A percentile compares a stretch with the other conserved stretches of the same genome.
phyloP scores from a whole-genome alignment of 2,329 filamentous ascomycete species.

The Periconia sp. region DNA sequence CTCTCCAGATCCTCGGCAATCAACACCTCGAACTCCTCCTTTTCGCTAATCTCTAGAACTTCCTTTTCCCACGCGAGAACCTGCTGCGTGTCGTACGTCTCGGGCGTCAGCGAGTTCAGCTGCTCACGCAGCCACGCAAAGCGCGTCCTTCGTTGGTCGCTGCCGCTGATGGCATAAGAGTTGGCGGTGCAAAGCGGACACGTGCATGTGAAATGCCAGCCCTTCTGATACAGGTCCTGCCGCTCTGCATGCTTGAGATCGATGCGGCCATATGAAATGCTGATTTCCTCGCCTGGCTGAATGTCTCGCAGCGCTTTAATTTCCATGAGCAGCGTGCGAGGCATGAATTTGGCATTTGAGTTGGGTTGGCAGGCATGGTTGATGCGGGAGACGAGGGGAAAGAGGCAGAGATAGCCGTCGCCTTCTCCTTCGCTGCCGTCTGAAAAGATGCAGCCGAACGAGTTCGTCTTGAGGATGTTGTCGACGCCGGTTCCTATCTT shows the following conservation, averaged over 20 bases:
- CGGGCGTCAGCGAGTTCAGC: slow-evolving; percentile 18
- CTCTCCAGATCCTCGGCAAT: slow-evolving; percentile 25
- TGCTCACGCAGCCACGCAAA: slow-evolving; percentile 17
- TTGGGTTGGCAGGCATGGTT: slow-evolving; percentile 29
- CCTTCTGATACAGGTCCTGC: slow-evolving; percentile 19
- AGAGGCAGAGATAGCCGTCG: slow-evolving; percentile 27
- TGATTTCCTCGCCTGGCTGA: slow-evolving; percentile 22
- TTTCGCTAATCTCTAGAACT: slow-evolving; percentile 20
- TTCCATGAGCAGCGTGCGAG: slow-evolving; percentile 20
- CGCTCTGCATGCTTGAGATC: slow-evolving; percentile 20
- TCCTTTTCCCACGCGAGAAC: slow-evolving; percentile 27
- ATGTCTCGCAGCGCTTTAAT: slow-evolving; percentile 23
- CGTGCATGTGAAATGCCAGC: slow-evolving; percentile 26
- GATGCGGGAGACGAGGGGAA: slow-evolving; percentile 23
- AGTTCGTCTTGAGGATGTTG: slow-evolving; percentile 25
- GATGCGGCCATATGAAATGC: slow-evolving; percentile 22
- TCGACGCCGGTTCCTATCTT: slow-evolving; percentile 16
- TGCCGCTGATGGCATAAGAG: slow-evolving; percentile 13
- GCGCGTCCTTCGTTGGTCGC: slow-evolving; percentile 19
- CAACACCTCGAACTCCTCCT: slow-evolving; percentile 22
- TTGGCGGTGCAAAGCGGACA: slow-evolving; percentile 24
- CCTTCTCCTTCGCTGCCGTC: slow-evolving; percentile 24
- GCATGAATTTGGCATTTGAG: slow-evolving; percentile 24
- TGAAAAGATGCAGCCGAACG: slow-evolving; percentile 23
- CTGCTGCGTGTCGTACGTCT: slow-evolving; percentile 23